phyloP scores from a whole-genome alignment of 2,329 filamentous ascomycete species.

The Sclerotiophoma versabilis region DNA sequence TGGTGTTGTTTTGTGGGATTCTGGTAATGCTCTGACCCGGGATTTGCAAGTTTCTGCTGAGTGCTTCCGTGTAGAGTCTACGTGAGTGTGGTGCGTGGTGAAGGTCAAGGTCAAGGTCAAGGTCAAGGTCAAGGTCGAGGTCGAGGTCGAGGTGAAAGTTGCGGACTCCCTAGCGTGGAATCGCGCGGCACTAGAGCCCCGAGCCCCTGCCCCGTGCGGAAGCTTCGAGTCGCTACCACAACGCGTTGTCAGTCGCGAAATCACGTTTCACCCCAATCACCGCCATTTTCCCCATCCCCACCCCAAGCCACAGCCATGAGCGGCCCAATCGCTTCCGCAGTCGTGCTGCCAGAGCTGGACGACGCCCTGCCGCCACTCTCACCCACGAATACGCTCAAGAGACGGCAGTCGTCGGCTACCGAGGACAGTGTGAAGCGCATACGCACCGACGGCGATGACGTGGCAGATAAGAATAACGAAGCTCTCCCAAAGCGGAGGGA shows the following conservation, averaged over 20 bases:
- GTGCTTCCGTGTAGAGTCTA: too few species aligned
- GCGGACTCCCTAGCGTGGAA: constrained; percentile 22
- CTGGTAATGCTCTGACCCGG: too few species aligned
- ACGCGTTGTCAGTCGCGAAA: constrained; percentile 4
- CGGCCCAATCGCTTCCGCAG: constrained; percentile 61
- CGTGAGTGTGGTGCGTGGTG: too few species aligned
- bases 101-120: constrained; percentile 8
- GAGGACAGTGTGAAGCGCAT: constrained; percentile 62
- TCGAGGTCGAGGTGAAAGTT: constrained; percentile 11
- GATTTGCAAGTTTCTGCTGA: too few species aligned
- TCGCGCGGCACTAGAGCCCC: constrained; percentile 23
- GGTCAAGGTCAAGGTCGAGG: too few species aligned
- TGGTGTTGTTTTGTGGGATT: not conserved
- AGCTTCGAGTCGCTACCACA: constrained; percentile 27
- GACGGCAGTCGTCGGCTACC: constrained; percentile 62
- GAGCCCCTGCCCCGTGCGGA: too few species aligned
- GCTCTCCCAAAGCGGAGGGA: constrained; percentile 60
- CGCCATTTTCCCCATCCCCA: not conserved
- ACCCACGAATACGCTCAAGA: constrained; percentile 50
- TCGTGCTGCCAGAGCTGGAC: constrained; percentile 58
- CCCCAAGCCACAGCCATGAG: constrained; percentile 28
- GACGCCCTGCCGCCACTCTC: constrained; percentile 37
- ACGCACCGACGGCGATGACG: constrained; percentile 52
- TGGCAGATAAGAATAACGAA: constrained; percentile 43
- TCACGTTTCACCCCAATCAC: not conserved